A percentile compares a stretch with the other conserved stretches of the same genome.
Conservation (phyloP, 371 early-diverging fungal genomes). For the Rhizopus arrhizus region DNA sequence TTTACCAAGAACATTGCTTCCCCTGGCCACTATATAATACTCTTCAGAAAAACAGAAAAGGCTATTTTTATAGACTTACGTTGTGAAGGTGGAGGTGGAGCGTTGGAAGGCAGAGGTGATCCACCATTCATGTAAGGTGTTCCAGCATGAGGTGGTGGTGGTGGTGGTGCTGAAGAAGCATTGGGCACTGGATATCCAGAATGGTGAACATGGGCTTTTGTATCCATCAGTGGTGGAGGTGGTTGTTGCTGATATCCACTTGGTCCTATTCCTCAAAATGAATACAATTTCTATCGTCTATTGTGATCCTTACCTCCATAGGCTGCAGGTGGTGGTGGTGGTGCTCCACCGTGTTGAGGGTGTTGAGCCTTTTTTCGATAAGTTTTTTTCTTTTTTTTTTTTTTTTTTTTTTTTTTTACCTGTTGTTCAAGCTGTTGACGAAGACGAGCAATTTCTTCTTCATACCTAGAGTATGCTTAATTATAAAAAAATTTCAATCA, state of each 20-base stretch:
- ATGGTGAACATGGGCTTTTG: slow-evolving; percentile 34
- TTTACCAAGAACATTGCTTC: neutral
- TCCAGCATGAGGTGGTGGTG: slow-evolving; percentile 34
- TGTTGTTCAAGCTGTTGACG: slow-evolving; percentile 49
- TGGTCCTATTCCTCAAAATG: slow-evolving; percentile 20
- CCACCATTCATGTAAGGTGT: slow-evolving; percentile 47
- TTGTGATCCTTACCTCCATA: slow-evolving; percentile 14
- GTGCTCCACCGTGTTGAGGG: slow-evolving; percentile 25
- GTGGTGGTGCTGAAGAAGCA: slow-evolving; percentile 27
- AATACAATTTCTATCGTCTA: neutral
- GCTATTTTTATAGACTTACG: slow-evolving; percentile 16
- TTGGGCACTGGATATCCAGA: slow-evolving; percentile 25
- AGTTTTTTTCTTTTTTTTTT: neutral
- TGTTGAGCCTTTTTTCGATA: slow-evolving; percentile 1
- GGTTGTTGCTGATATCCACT: slow-evolving; percentile 26
- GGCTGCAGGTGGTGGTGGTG: slow-evolving; percentile 29
- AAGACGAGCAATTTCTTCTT: slow-evolving; percentile 51
- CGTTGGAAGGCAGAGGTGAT: slow-evolving; percentile 42
- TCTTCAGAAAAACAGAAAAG: neutral
- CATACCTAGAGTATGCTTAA: slow-evolving; percentile 32
- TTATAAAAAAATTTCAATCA: neutral
- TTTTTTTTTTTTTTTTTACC: slow-evolving; percentile 1
- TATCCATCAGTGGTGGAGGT: slow-evolving; percentile 34
- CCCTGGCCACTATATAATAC: neutral
- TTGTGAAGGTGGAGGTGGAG: slow-evolving; percentile 38